Base-by-base conservation (phyloP, 176 grass and related monocot species). In the Luzula sylvatica region DNA sequence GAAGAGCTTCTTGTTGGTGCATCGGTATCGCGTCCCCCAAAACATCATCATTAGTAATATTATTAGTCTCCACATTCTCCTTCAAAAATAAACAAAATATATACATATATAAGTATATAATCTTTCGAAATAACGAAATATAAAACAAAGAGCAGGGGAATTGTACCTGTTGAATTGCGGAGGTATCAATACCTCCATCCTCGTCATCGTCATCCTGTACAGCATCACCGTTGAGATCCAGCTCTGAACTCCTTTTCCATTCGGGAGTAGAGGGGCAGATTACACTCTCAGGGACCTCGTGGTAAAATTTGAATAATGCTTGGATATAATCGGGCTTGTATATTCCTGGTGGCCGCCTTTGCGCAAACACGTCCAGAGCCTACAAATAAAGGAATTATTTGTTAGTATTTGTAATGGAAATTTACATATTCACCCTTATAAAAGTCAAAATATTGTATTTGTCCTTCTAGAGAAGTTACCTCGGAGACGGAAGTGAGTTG, bases 321-420 rank as follows among this genome's bases (percentile, higher is more conserved):
- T 92, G 77, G 53, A 98, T 87, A 38, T 98, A 98, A 50, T 98
- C 93, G 46, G 67, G 80, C 78, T 98, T 98, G 72, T 98, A 98
- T 79, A 98, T 87, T 56, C 93, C 93, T 61, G 93, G 93, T 7
- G 86, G 93, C 5, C 93, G 30, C 73, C 30, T 35, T 35, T 35
- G n/a, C n/a, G n/a, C n/a, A n/a, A n/a, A n/a, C n/a, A n/a, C n/a
- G n/a, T n/a, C n/a, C 35, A 61, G 67, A 7, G 72, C 66, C 82
- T 76, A 71, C 53, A 38, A 53, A 81, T 23, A 50, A 63, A 8
- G 24, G 15, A 53, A 26, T 15, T 8, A 42, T 55, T 19, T 3
- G 5, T 25, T 21, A 49, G 59, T 21, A 17, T 48, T 8, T 2
- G 42, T 3, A n/a, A n/a, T n/a, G n/a, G n/a, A n/a, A n/a, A n/a